Percentiles rank a stretch among this genome's conserved stretches.
These are phyloP conservation scores for Melampsora abietis-canadensis DNA, from an alignment of 1,284 basidiomycete species.

Conservation along the genomic window DNA sequence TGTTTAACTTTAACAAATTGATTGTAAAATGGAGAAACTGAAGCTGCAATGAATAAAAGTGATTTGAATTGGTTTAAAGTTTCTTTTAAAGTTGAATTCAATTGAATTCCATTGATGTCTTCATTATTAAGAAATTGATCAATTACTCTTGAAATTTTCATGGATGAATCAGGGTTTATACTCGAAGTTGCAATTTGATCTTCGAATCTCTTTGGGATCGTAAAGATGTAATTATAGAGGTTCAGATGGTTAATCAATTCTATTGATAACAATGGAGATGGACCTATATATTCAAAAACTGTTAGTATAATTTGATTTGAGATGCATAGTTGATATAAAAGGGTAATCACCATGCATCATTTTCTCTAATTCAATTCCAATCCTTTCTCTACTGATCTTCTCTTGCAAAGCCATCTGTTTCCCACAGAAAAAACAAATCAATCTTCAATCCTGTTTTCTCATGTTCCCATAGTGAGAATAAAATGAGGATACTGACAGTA, in stretches of 20 bases:
- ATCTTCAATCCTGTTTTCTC: neutral
- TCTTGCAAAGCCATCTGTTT: constrained; percentile 48
- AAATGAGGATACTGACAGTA: constrained; percentile 32
- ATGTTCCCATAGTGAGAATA: neutral
- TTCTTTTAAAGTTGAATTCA: neutral
- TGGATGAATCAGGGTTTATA: neutral
- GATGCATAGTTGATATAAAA: neutral
- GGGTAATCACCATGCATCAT: constrained; percentile 59
- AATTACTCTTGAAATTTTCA: neutral
- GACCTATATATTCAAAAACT: constrained; percentile 40
- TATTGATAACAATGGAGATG: constrained; percentile 48
- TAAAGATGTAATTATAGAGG: constrained; percentile 29
- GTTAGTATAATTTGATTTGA: neutral
- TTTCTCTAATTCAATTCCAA: constrained; percentile 54
- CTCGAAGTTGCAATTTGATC: neutral
- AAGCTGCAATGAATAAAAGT: constrained; percentile 22
- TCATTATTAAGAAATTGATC: neutral
- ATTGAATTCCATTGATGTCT: neutral
- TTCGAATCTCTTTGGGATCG: neutral
- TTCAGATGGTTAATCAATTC: constrained; percentile 25
- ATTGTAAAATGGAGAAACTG: constrained; percentile 8
- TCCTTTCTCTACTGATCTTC: constrained; percentile 52
- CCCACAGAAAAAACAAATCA: neutral
- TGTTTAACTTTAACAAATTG: constrained; percentile 6
- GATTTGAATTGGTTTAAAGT: neutral